Percentiles rank a stretch among this genome's conserved stretches.
Evolutionary conservation across 2,329 filamentous ascomycete species (phyloP).

Genomic region (Fulvia fulva): DNA sequence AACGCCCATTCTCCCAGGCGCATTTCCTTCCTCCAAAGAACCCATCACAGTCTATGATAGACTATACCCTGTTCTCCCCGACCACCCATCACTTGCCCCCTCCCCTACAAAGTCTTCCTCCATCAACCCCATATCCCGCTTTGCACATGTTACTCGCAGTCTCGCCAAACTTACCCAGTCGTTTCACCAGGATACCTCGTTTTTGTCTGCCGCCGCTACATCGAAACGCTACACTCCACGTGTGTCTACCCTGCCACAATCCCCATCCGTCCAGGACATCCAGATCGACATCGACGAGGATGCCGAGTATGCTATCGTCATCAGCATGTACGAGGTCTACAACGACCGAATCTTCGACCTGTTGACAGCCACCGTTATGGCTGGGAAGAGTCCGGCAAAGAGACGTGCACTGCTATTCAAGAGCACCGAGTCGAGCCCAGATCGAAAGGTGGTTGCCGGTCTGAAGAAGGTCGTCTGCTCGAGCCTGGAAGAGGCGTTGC

Average conservation of each 20-base stretch:
- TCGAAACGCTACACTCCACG: slow-evolving; percentile 59
- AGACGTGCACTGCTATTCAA: slow-evolving; percentile 89
- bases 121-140: slow-evolving; percentile 10
- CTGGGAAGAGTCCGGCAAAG: slow-evolving; percentile 49
- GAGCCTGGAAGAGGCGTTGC: slow-evolving; percentile 75
- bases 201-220: slow-evolving; percentile 40
- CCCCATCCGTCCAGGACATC: slow-evolving; percentile 70
- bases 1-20: slow-evolving; percentile 21
- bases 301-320: slow-evolving; percentile 78
- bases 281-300: slow-evolving; percentile 62
- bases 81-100: slow-evolving; percentile 5
- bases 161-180: slow-evolving; percentile 29
- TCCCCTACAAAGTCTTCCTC: slow-evolving; percentile 20
- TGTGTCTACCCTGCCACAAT: slow-evolving; percentile 66
- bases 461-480: slow-evolving; percentile 85
- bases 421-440: slow-evolving; percentile 77
- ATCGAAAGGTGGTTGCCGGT: slow-evolving; percentile 91
- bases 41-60: slow-evolving; percentile 27
- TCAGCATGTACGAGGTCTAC: slow-evolving; percentile 99
- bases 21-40: slow-evolving; percentile 24
- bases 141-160: slow-evolving; percentile 19
- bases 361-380: slow-evolving; percentile 60
- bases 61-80: slow-evolving; percentile 26
- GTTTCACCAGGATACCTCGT: slow-evolving; percentile 34
- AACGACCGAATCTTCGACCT: slow-evolving; percentile 98